These are phyloP conservation scores for Diaporthe helianthi DNA, from an alignment of 2,329 filamentous ascomycete species.

Conservation along the genomic window DNA sequence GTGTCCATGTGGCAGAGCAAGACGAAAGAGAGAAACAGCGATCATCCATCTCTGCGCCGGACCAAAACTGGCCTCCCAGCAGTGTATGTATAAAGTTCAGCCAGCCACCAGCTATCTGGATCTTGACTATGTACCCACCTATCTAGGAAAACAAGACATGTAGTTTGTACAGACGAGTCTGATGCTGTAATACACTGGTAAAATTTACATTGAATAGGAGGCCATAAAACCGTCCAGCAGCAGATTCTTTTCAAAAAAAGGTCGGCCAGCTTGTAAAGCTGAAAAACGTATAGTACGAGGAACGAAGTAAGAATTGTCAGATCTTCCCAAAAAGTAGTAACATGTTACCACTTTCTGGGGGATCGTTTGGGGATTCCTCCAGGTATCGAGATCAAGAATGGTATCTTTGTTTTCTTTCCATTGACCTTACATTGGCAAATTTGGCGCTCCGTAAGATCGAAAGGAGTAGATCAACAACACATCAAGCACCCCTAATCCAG, in stretches of 20 bases:
- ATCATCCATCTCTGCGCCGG: constrained; percentile 37
- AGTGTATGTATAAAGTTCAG: constrained; percentile 40
- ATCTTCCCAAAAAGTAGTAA: not conserved
- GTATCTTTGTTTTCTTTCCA: constrained; percentile 9
- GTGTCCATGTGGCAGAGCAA: too few species aligned
- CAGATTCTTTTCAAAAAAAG: not conserved
- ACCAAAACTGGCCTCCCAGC: constrained; percentile 51
- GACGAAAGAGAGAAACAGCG: not conserved
- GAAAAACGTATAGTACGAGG: constrained; percentile 14
- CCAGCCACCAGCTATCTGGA: constrained; percentile 26
- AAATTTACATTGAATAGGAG: constrained; percentile 39
- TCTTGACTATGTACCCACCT: not conserved
- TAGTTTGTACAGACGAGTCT: constrained; percentile 37
- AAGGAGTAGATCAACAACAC: constrained; percentile 36
- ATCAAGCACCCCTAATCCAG: constrained; percentile 34
- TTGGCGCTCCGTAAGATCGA: constrained; percentile 33
- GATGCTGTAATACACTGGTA: constrained; percentile 35
- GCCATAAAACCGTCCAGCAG: constrained; percentile 48
- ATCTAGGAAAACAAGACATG: constrained; percentile 38
- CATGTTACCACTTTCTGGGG: not conserved
- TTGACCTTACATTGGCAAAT: not conserved
- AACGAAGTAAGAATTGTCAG: constrained; percentile 27
- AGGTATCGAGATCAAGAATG: constrained; percentile 13
- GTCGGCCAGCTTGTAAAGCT: not conserved
- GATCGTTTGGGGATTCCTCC: constrained; percentile 1